phyloP scores from a whole-genome alignment of 2,329 filamentous ascomycete species.

The Emergomyces africanus region DNA sequence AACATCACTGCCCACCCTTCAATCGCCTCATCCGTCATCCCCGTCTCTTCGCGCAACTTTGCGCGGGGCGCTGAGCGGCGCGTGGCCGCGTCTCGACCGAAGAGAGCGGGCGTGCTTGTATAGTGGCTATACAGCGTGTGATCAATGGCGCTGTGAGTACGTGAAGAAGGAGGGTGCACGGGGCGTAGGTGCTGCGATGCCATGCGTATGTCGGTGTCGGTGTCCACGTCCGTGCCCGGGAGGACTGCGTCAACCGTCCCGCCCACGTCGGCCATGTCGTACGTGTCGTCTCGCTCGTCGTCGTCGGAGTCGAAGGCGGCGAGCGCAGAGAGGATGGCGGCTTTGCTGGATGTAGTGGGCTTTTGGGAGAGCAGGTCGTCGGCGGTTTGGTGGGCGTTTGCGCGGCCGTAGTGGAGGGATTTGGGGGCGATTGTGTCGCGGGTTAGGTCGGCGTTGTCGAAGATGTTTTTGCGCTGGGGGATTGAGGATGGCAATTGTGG shows the following conservation, averaged over 20 bases:
- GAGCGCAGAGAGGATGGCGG: conserved; percentile 75
- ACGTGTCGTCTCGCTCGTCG: conserved; percentile 93
- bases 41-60: conserved; percentile 59
- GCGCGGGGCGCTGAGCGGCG: conserved; percentile 50
- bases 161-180: conserved; percentile 9
- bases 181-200: not conserved
- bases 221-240: conserved; percentile 33
- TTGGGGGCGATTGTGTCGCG: conserved; percentile 52
- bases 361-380: conserved; percentile 55
- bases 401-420: conserved; percentile 67
- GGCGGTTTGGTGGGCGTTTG: conserved; percentile 48
- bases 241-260: conserved; percentile 60
- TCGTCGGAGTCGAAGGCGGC: conserved; percentile 87
- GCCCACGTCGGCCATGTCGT: conserved; percentile 83
- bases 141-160: conserved; percentile 34
- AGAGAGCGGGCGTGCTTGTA: conserved; percentile 50
- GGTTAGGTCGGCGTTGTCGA: conserved; percentile 71
- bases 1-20: conserved; percentile 94
- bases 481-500: conserved; percentile 23
- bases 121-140: conserved; percentile 62
- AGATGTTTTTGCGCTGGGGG: conserved; percentile 56
- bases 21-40: conserved; percentile 85
- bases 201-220: conserved; percentile 19
- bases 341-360: conserved; percentile 55
- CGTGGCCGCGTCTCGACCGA: conserved; percentile 58